phyloP scores from a whole-genome alignment of 441 rosid genomes.

The Raphanus hybrid region DNA sequence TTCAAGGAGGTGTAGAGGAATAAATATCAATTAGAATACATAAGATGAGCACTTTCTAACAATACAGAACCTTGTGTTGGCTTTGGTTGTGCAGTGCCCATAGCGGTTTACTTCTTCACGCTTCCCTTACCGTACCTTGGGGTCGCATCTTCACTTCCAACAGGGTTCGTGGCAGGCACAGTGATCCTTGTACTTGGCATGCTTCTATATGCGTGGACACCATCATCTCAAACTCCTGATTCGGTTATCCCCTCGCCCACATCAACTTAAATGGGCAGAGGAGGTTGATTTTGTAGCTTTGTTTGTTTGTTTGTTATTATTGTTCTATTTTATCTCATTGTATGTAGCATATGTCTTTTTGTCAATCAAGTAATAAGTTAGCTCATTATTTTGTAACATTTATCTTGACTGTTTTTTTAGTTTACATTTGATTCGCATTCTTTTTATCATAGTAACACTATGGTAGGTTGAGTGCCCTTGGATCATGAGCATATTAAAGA shows the following conservation, averaged over 20 bases:
- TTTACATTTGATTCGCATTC: background rate
- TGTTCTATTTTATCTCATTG: background rate
- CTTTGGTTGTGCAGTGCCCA: slow-evolving; percentile 62
- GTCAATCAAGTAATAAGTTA: slow-evolving; percentile 10
- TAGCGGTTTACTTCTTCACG: slow-evolving; percentile 77
- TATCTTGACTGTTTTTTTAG: background rate
- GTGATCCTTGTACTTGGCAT: slow-evolving; percentile 74
- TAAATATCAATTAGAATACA: background rate
- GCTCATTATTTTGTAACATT: slow-evolving; percentile 4
- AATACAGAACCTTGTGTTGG: slow-evolving; percentile 1
- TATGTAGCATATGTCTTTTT: slow-evolving; percentile 5
- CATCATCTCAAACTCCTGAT: slow-evolving; percentile 47
- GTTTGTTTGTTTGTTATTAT: background rate
- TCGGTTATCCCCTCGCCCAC: slow-evolving; percentile 29
- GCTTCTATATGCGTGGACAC: slow-evolving; percentile 80
- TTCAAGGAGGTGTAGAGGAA: background rate
- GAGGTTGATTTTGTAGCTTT: slow-evolving; percentile 21
- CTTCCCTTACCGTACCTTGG: slow-evolving; percentile 87
- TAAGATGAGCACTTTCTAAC: background rate
- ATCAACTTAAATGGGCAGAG: slow-evolving; percentile 23
- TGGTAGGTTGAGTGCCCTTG: background rate
- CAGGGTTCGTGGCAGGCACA: slow-evolving; percentile 84
- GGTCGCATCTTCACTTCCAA: slow-evolving; percentile 77
- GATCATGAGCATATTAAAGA: background rate
- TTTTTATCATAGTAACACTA: background rate